Evolutionary conservation across 352 stramenopile genomes (phyloP).

Genomic region (Phytopythium aichiense): DNA sequence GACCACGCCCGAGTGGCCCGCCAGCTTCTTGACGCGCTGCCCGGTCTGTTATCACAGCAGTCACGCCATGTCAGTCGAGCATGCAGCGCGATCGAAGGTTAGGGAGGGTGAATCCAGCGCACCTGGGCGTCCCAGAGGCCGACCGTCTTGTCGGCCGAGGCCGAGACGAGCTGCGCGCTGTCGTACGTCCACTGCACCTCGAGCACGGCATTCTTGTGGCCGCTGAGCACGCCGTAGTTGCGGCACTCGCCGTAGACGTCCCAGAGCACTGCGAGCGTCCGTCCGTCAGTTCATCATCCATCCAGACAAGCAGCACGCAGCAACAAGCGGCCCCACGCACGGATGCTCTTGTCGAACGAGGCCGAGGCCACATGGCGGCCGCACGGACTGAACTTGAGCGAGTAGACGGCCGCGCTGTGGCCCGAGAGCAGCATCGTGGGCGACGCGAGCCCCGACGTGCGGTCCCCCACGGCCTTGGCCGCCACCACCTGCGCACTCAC

Average conservation of each 20-base stretch:
- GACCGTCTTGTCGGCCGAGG: conserved; percentile 92
- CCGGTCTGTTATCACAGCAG: conserved; percentile 48
- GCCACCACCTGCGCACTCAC: conserved; percentile 58
- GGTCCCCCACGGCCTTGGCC: conserved; percentile 42
- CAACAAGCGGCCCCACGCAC: conserved; percentile 18
- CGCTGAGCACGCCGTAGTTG: conserved; percentile 92
- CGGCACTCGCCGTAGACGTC: conserved; percentile 87
- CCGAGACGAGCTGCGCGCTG: conserved; percentile 82
- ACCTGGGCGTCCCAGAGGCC: conserved; percentile 79
- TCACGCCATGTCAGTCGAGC: too few species aligned
- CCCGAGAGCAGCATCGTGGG: conserved; percentile 81
- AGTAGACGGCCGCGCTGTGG: conserved; percentile 71
- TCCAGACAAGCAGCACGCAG: too few species aligned
- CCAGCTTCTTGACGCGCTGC: conserved; percentile 76
- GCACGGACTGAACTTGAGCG: conserved; percentile 75
- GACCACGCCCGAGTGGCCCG: conserved; percentile 81
- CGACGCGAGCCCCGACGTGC: conserved; percentile 59
- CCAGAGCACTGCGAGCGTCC: conserved; percentile 68
- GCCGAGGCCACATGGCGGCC: conserved; percentile 64
- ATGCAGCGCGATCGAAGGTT: too few species aligned
- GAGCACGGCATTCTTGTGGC: conserved; percentile 95
- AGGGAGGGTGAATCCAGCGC: not conserved
- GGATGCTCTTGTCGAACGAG: conserved; percentile 73
- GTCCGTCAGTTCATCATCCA: not conserved
- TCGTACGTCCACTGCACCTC: conserved; percentile 92